Evolutionary conservation across 1,284 basidiomycete species (phyloP).

Genomic region (Ganoderma sinense): DNA sequence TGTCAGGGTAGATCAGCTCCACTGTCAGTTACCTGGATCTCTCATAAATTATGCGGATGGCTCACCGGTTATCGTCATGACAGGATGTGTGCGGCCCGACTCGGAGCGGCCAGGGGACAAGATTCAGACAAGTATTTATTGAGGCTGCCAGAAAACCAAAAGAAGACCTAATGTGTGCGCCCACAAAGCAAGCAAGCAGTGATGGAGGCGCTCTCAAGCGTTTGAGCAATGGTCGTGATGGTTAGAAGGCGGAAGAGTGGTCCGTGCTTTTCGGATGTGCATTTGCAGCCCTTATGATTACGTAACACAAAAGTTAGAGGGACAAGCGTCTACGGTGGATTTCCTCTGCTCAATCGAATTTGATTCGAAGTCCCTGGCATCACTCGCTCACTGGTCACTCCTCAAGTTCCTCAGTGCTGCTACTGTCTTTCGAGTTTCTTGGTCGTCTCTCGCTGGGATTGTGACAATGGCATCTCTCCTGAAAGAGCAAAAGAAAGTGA

Average conservation of each 20-base stretch:
- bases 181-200: no score
- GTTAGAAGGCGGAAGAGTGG: not conserved
- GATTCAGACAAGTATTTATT: no score
- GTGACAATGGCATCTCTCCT: slow-evolving; percentile 69
- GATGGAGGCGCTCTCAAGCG: no score
- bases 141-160: no score
- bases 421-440: not conserved
- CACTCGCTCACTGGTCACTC: not conserved
- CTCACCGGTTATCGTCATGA: no score
- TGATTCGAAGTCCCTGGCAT: not conserved
- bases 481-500: slow-evolving; percentile 66
- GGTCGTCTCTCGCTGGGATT: not conserved
- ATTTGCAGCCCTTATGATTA: not conserved
- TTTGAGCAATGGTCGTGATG: no score
- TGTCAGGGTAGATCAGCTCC: no score
- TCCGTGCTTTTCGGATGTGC: not conserved
- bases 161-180: no score
- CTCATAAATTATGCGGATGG: no score
- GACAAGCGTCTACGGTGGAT: not conserved
- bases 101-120: no score
- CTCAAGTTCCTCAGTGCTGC: not conserved
- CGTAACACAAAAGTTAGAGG: not conserved
- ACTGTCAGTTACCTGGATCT: no score
- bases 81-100: no score
- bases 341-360: not conserved